phyloP scores from a whole-genome alignment of 2,329 filamentous ascomycete genomes.

The Verticillium alfalfae region DNA sequence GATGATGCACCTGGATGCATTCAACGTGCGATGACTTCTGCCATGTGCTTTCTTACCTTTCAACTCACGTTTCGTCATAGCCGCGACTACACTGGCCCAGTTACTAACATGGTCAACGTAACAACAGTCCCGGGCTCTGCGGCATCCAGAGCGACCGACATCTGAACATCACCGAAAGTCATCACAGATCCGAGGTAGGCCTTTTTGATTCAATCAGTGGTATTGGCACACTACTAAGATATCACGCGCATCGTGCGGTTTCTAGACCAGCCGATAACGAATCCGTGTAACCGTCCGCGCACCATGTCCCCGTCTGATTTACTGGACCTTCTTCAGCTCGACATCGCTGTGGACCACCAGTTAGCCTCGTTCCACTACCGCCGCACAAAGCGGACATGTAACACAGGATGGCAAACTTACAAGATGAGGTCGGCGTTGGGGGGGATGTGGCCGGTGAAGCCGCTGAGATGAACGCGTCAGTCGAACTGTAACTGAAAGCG shows the following conservation, averaged over 20 bases:
- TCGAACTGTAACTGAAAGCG: not conserved
- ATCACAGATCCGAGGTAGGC: no score
- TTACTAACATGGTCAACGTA: no score
- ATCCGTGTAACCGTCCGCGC: not conserved
- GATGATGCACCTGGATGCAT: no score
- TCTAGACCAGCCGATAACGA: not conserved
- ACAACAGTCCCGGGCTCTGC: no score
- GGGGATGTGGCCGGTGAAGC: conserved; percentile 75
- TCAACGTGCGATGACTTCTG: no score
- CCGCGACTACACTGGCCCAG: no score
- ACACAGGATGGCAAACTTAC: conserved; percentile 50
- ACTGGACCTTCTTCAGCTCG: conserved; percentile 59
- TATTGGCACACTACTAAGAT: not conserved
- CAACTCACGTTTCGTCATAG: no score
- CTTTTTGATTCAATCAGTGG: not conserved
- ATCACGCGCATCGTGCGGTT: not conserved
- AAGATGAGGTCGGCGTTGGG: conserved; percentile 72
- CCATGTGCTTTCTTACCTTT: no score
- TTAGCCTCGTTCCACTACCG: not conserved
- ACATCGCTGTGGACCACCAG: conserved; percentile 49
- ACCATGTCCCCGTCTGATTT: conserved; percentile 12
- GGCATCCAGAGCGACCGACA: no score
- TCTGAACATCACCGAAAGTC: no score
- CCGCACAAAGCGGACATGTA: not conserved
- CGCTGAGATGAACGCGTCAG: conserved; percentile 39